Evolutionary conservation across 352 stramenopile species (phyloP).

Genomic region (Phytophthora sp.): DNA sequence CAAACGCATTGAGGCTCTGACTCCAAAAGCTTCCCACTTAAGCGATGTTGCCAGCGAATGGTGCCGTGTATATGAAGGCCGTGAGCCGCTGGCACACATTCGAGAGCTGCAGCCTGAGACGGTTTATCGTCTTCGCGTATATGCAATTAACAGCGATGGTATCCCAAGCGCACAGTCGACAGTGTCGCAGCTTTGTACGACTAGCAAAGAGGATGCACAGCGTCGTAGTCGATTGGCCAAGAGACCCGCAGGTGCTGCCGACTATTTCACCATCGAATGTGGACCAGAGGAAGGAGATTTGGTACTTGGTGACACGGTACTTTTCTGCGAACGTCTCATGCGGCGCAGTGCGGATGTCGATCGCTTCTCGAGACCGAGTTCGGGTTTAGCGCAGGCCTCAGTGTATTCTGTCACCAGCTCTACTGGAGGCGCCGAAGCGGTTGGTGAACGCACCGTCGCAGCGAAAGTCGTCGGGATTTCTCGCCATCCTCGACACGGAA

Average conservation of each 20-base stretch:
- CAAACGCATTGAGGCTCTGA: conserved; percentile 72
- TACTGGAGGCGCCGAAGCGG: conserved; percentile 33
- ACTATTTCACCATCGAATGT: conserved; percentile 81
- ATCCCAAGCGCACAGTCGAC: conserved; percentile 72
- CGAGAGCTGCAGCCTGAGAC: conserved; percentile 73
- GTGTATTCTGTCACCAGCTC: conserved; percentile 63
- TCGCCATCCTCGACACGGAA: conserved; percentile 53
- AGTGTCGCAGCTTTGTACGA: conserved; percentile 84
- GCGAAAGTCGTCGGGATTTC: conserved; percentile 63
- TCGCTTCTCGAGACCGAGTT: conserved; percentile 30
- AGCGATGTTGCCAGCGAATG: conserved; percentile 56
- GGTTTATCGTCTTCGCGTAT: conserved; percentile 87
- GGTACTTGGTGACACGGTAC: conserved; percentile 88
- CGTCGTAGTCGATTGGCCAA: conserved; percentile 36
- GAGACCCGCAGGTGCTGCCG: conserved; percentile 49
- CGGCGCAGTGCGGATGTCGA: conserved; percentile 40
- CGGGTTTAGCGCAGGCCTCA: conserved; percentile 30
- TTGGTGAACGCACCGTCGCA: conserved; percentile 80
- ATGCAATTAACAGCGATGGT: conserved; percentile 76
- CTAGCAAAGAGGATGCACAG: conserved; percentile 67
- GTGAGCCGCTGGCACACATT: conserved; percentile 66
- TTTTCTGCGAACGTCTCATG: conserved; percentile 93
- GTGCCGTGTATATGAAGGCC: conserved; percentile 82
- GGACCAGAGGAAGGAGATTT: conserved; percentile 73
- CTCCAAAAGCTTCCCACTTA: conserved; percentile 9